These are phyloP conservation scores for Fimicolochytrium jonesii DNA, from an alignment of 192 early-diverging fungal species.

Conservation along the genomic window DNA sequence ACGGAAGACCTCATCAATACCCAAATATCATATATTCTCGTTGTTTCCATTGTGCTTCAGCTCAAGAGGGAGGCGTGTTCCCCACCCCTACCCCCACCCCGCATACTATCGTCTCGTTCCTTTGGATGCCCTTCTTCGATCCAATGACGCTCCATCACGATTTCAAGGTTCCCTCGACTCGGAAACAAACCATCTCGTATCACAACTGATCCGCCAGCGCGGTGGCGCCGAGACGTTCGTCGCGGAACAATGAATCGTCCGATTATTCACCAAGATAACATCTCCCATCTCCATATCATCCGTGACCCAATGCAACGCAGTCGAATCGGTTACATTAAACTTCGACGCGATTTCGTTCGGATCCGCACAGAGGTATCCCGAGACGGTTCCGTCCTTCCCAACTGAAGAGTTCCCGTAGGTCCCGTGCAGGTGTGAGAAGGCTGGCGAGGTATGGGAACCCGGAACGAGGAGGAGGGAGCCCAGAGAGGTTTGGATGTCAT, in stretches of 20 bases:
- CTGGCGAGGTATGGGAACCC: conserved; percentile 23
- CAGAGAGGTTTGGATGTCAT: conserved; percentile 8
- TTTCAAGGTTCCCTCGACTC: not conserved
- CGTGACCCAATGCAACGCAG: conserved; percentile 27
- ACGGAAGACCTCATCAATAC: not conserved
- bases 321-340: not conserved
- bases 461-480: conserved; percentile 32
- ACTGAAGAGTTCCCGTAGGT: conserved; percentile 20
- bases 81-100: too few relatives aligned
- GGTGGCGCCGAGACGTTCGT: conserved; percentile 28
- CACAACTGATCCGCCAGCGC: conserved; percentile 37
- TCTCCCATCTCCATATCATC: conserved; percentile 37
- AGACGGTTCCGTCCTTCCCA: conserved; percentile 34
- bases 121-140: too few relatives aligned
- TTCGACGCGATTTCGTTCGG: conserved; percentile 21
- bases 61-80: too few relatives aligned
- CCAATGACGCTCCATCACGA: too few relatives aligned
- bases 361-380: conserved; percentile 33
- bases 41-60: too few relatives aligned
- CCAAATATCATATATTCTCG: too few relatives aligned
- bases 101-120: too few relatives aligned
- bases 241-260: conserved; percentile 38
- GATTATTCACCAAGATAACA: conserved; percentile 30
- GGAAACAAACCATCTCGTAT: conserved; percentile 42
- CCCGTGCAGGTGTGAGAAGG: conserved; percentile 1